Evolutionary conservation across 208 protist genomes (phyloP).

Genomic region (Lotmaria passim): DNA sequence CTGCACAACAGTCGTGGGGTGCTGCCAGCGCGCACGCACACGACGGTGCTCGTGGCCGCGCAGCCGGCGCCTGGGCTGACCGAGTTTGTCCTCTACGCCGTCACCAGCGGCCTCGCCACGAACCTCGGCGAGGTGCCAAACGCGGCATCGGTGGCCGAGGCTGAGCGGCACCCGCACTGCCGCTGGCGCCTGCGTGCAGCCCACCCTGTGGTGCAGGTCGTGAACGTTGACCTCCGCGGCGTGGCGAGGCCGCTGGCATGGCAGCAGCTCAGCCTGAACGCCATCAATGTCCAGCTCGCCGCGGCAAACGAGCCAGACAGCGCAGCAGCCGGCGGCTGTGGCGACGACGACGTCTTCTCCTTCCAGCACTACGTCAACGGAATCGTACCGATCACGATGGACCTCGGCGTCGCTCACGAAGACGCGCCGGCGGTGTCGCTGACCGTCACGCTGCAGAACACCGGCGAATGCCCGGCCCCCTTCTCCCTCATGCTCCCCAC

Average conservation of each 20-base stretch:
- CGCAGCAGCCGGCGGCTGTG: no score
- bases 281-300: conserved; percentile 75
- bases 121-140: conserved; percentile 37
- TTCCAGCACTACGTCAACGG: conserved; percentile 82
- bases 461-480: conserved; percentile 61
- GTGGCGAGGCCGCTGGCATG: conserved; percentile 44
- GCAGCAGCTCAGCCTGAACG: conserved; percentile 79
- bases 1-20: conserved; percentile 64
- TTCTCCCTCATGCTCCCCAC: conserved; percentile 86
- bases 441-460: conserved; percentile 79
- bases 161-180: conserved; percentile 76
- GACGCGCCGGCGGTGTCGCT: conserved; percentile 36
- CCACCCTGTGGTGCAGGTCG: conserved; percentile 81
- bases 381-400: conserved; percentile 75
- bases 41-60: conserved; percentile 74
- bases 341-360: conserved; percentile 59
- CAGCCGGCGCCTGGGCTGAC: conserved; percentile 60
- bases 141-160: conserved; percentile 48
- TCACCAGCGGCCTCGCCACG: conserved; percentile 58
- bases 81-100: conserved; percentile 79
- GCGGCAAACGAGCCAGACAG: conserved; percentile 44
- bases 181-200: conserved; percentile 57
- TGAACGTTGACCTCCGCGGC: conserved; percentile 66
- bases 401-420: conserved; percentile 72
- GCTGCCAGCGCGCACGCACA: conserved; percentile 87